These are phyloP conservation scores for Auricularia auricula-judae DNA, from an alignment of 768 basidiomycete genomes.

Conservation along the genomic window DNA sequence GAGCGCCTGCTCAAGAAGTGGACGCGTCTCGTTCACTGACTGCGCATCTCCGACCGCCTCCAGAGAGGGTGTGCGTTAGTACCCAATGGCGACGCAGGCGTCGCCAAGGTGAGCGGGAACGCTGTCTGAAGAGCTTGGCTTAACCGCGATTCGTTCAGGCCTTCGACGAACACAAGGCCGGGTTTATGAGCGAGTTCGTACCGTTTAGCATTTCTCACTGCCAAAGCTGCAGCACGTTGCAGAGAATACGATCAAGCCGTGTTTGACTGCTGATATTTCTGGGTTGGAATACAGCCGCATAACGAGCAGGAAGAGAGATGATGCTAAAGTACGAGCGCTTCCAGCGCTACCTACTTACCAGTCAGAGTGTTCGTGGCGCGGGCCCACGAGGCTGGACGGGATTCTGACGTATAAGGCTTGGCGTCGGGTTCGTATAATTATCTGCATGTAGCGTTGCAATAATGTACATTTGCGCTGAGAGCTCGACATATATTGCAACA, in stretches of 20 bases:
- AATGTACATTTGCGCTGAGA: too few relatives aligned
- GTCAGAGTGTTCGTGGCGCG: too few relatives aligned
- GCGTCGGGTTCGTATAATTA: too few relatives aligned
- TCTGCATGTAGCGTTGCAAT: too few relatives aligned
- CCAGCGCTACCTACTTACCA: too few relatives aligned
- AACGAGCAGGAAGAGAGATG: neutral
- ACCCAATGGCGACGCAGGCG: neutral
- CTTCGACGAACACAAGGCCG: constrained; percentile 18
- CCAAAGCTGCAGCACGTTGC: constrained; percentile 31
- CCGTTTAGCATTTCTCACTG: constrained; percentile 61
- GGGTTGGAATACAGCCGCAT: too few relatives aligned
- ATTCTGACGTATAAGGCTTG: too few relatives aligned
- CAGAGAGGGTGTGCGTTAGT: constrained; percentile 54
- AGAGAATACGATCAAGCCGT: neutral
- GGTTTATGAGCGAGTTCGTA: constrained; percentile 59
- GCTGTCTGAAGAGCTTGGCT: neutral
- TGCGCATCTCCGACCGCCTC: constrained; percentile 74
- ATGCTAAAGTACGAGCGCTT: too few relatives aligned
- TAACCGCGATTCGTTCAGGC: neutral
- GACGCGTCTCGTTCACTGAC: constrained; percentile 77
- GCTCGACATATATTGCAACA: too few relatives aligned
- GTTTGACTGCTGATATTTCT: too few relatives aligned
- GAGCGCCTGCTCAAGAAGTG: constrained; percentile 81
- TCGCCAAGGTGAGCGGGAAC: neutral
- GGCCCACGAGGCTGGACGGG: too few relatives aligned